These are phyloP conservation scores for Botrytis paeoniae DNA, from an alignment of 2,329 filamentous ascomycete species.

Conservation along the genomic window DNA sequence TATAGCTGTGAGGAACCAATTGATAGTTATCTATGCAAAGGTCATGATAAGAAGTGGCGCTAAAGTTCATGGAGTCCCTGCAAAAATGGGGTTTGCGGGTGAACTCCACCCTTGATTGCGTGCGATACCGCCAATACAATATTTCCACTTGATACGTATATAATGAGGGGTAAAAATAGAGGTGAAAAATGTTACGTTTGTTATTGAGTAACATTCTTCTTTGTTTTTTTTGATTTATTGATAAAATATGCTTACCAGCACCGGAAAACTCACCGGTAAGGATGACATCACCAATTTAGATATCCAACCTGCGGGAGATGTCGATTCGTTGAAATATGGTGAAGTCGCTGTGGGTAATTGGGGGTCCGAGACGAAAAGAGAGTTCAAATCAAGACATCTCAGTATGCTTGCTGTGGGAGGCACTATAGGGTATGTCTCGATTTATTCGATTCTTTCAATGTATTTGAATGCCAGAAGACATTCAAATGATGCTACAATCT, in stretches of 20 bases:
- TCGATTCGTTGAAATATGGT: neutral
- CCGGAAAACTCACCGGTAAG: neutral
- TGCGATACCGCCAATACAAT: neutral
- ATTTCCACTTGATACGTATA: neutral
- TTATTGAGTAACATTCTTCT: neutral
- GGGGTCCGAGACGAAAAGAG: conserved; percentile 5
- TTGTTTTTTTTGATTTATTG: neutral
- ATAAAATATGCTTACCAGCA: neutral
- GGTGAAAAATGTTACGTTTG: neutral
- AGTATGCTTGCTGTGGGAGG: conserved; percentile 12
- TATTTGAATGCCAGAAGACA: neutral
- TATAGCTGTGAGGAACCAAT: neutral
- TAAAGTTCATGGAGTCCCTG: neutral
- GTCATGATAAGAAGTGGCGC: neutral
- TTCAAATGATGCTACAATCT: neutral
- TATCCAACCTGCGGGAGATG: neutral
- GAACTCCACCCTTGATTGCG: neutral
- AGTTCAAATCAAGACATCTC: neutral
- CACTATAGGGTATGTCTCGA: neutral
- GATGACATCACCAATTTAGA: neutral
- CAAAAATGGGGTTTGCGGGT: neutral
- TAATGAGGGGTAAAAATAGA: neutral
- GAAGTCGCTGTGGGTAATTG: neutral
- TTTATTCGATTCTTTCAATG: neutral
- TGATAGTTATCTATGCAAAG: neutral